A percentile compares a stretch with the other conserved stretches of the same genome.
These are phyloP conservation scores for Mortierella sp. DNA, from an alignment of 371 early-diverging fungal genomes.

Conservation along the genomic window DNA sequence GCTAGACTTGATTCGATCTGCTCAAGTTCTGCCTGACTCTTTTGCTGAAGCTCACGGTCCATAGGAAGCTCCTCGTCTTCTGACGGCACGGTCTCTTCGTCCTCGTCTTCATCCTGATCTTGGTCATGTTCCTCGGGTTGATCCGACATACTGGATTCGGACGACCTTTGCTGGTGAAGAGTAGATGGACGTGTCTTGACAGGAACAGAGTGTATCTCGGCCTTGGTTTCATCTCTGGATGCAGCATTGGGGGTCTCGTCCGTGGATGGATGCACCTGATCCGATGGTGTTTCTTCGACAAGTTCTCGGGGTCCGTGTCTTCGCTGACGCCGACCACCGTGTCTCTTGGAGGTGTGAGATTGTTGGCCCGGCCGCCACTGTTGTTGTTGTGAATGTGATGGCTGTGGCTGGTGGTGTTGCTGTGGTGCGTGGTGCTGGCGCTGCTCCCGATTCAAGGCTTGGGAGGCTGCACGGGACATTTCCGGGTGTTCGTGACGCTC, in stretches of 20 bases:
- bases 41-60: constrained; percentile 20
- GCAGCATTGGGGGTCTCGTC: neutral
- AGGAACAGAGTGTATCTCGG: too few relatives aligned
- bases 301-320: constrained; percentile 3
- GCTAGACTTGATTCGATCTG: constrained; percentile 18
- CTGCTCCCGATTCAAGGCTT: neutral
- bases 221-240: neutral
- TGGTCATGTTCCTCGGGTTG: neutral
- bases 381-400: constrained; percentile 10
- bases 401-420: constrained; percentile 4
- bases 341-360: constrained; percentile 5
- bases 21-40: constrained; percentile 27
- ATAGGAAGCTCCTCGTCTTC: constrained; percentile 17
- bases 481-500: neutral
- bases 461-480: neutral
- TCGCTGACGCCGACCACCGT: constrained; percentile 20
- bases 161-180: neutral
- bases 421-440: constrained; percentile 7
- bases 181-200: neutral
- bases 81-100: constrained; percentile 2
- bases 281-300: constrained; percentile 5
- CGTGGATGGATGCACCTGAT: neutral
- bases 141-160: neutral
- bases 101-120: constrained; percentile 14
- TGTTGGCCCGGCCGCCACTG: constrained; percentile 3